Evolutionary conservation across 768 basidiomycete species (phyloP).

Genomic region (Hysterangium stoloniferum): DNA sequence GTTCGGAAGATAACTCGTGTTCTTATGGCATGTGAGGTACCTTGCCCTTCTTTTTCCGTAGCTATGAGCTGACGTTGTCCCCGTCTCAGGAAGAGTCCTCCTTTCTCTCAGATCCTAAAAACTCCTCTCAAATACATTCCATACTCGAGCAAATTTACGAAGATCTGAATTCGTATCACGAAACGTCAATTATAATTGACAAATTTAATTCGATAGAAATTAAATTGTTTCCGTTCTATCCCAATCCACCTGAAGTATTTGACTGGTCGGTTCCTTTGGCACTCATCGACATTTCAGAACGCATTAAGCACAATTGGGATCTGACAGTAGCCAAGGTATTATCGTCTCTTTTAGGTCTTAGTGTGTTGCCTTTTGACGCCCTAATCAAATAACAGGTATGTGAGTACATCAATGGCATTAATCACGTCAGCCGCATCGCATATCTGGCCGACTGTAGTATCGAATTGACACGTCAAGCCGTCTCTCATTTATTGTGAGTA

Average conservation of each 20-base stretch:
- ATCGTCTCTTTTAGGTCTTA: neutral
- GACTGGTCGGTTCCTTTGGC: slow-evolving; percentile 97
- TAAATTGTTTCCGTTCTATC: slow-evolving; percentile 94
- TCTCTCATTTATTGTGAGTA: slow-evolving; percentile 84
- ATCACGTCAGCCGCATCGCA: slow-evolving; percentile 87
- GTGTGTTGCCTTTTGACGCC: neutral
- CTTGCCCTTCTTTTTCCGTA: neutral
- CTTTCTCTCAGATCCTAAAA: slow-evolving; percentile 72
- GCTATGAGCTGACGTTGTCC: neutral
- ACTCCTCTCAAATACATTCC: slow-evolving; percentile 55
- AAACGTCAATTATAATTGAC: slow-evolving; percentile 85
- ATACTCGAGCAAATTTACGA: slow-evolving; percentile 96
- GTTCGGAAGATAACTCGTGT: slow-evolving; percentile 93
- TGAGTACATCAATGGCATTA: slow-evolving; percentile 80
- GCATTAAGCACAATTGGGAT: slow-evolving; percentile 93
- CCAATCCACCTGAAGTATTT: slow-evolving; percentile 81
- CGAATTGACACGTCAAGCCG: slow-evolving; percentile 72
- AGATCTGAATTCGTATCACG: slow-evolving; percentile 94
- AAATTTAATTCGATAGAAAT: slow-evolving; percentile 91
- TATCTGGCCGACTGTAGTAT: slow-evolving; percentile 86
- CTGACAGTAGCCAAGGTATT: slow-evolving; percentile 81
- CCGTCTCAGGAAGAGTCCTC: slow-evolving; percentile 68
- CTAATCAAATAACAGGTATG: slow-evolving; percentile 45
- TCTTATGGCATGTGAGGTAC: slow-evolving; percentile 80
- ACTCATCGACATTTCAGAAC: slow-evolving; percentile 71